A percentile compares a stretch with the other conserved stretches of the same genome.
Conservation (phyloP, 2,329 filamentous ascomycete genomes). For the Spiromastix sp. region DNA sequence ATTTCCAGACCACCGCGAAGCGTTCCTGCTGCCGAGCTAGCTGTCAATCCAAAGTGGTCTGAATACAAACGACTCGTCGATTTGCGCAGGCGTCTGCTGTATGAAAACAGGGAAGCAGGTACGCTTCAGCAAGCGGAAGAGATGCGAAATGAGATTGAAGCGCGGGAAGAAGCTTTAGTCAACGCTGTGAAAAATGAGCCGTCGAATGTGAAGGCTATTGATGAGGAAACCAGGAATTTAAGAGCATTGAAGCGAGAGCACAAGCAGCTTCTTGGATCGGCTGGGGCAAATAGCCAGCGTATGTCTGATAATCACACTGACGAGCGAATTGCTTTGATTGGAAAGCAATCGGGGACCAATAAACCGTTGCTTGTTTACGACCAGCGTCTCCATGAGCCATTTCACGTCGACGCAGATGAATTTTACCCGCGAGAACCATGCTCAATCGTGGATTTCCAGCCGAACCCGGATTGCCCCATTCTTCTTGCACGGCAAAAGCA, state of each 20-base stretch:
- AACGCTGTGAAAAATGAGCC: background rate
- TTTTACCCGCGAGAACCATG: constrained; percentile 50
- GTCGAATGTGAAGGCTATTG: background rate
- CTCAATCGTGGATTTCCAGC: constrained; percentile 26
- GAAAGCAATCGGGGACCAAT: constrained; percentile 12
- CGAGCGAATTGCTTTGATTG: constrained; percentile 2
- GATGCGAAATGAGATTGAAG: background rate
- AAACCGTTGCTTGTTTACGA: constrained; percentile 56
- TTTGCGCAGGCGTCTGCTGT: constrained; percentile 1
- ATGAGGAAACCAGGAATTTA: background rate
- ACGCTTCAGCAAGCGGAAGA: background rate
- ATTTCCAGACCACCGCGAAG: constrained; percentile 1
- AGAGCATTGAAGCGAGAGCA: background rate
- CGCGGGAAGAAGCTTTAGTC: background rate
- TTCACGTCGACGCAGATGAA: constrained; percentile 49
- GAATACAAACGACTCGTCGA: background rate
- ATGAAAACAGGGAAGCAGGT: constrained; percentile 1
- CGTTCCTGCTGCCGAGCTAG: background rate
- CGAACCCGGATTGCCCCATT: constrained; percentile 18
- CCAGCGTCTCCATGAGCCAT: constrained; percentile 58
- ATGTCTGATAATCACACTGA: background rate
- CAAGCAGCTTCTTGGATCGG: background rate
- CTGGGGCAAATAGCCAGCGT: background rate
- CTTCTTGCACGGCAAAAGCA: constrained; percentile 14
- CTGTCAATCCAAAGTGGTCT: background rate